Conservation (phyloP, 345 rosid species). For the Brassica incana region DNA sequence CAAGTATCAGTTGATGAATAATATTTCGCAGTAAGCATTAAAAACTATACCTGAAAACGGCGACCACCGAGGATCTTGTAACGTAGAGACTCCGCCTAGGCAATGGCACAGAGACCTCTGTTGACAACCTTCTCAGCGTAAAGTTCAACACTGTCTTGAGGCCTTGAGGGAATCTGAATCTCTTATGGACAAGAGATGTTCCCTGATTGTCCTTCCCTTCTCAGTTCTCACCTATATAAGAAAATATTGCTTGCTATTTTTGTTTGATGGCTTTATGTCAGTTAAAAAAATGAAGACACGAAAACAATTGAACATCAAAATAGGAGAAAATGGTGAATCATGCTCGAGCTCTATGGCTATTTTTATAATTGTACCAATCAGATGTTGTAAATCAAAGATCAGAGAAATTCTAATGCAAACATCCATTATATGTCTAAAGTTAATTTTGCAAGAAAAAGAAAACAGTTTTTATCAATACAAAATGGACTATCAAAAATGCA, state of each 20-base stretch:
- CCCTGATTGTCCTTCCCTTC: constrained; percentile 87
- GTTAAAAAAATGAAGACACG: too few species aligned
- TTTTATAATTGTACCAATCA: background rate
- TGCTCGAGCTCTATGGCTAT: background rate
- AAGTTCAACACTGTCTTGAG: constrained; percentile 54
- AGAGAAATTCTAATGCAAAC: background rate
- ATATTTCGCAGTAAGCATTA: too few species aligned
- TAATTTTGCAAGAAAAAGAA: background rate
- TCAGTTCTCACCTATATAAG: constrained; percentile 22
- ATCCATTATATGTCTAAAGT: background rate
- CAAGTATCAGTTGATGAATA: background rate
- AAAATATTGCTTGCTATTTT: too few species aligned
- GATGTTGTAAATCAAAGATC: background rate
- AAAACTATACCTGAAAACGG: constrained; percentile 38
- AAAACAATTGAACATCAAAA: background rate
- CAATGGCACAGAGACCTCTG: constrained; percentile 56
- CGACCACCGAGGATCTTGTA: constrained; percentile 94
- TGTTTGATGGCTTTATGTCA: too few species aligned
- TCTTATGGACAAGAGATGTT: constrained; percentile 82
- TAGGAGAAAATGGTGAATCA: background rate
- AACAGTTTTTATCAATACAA: background rate
- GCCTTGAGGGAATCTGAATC: constrained; percentile 72
- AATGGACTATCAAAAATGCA: background rate
- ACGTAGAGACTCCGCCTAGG: constrained; percentile 38
- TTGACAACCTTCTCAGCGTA: constrained; percentile 79